These are phyloP conservation scores for Canna indica DNA, from an alignment of 176 grass and related monocot genomes.

Conservation along the genomic window DNA sequence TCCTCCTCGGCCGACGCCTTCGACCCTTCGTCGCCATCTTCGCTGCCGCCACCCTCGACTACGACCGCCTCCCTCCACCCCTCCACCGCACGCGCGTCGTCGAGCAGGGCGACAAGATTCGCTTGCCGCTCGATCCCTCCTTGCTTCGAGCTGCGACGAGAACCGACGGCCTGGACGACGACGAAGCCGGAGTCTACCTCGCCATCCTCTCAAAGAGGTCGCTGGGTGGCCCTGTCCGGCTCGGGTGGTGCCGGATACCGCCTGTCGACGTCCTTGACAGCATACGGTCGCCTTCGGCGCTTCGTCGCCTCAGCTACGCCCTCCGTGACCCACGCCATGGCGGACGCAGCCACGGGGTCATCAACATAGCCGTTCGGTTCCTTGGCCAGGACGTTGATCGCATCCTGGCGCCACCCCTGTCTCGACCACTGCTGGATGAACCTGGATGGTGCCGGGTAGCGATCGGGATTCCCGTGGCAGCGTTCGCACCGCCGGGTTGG, in stretches of 20 bases:
- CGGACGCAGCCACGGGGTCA: constrained; percentile 29
- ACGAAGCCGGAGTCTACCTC: constrained; percentile 26
- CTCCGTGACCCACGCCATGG: constrained; percentile 37
- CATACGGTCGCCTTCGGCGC: constrained; percentile 40
- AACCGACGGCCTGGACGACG: background rate
- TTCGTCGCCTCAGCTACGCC: constrained; percentile 77
- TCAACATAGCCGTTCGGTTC: constrained; percentile 66
- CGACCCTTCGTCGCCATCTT: constrained; percentile 62
- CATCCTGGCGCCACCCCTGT: background rate
- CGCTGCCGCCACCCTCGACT: background rate
- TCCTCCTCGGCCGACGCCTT: constrained; percentile 38
- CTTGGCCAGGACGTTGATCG: background rate
- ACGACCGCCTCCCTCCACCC: background rate
- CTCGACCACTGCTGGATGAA: background rate
- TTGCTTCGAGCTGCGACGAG: constrained; percentile 47
- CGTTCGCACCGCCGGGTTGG: background rate
- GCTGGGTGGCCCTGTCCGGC: constrained; percentile 32
- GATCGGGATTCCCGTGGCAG: background rate
- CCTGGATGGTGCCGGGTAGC: background rate
- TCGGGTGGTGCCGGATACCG: constrained; percentile 64
- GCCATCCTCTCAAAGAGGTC: constrained; percentile 36
- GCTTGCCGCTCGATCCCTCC: constrained; percentile 38
- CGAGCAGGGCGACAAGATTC: constrained; percentile 37
- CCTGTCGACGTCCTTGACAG: constrained; percentile 62
- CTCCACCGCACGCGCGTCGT: constrained; percentile 31